Percentiles rank a stretch among this genome's conserved stretches.
phyloP scores from a whole-genome alignment of 2,329 filamentous ascomycete species.

The Cercospora sp. region DNA sequence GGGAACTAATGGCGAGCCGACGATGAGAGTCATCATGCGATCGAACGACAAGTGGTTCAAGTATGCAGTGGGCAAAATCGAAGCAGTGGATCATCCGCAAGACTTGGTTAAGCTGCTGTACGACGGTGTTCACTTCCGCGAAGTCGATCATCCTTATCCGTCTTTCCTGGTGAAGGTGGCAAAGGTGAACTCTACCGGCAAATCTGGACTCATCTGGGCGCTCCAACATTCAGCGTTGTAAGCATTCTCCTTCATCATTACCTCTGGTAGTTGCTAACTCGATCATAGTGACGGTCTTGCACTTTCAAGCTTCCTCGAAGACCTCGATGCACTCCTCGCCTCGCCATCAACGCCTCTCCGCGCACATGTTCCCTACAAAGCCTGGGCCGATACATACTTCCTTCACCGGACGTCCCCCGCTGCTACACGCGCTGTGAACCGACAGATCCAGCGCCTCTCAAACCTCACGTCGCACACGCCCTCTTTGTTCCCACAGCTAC shows the following conservation, averaged over 20 bases:
- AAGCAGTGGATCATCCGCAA: neutral
- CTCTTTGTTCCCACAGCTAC: neutral
- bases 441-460: neutral
- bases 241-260: neutral
- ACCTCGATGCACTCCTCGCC: constrained; percentile 14
- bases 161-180: constrained; percentile 13
- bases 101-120: constrained; percentile 10
- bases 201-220: constrained; percentile 14
- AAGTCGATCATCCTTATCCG: constrained; percentile 9
- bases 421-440: neutral
- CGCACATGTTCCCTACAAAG: constrained; percentile 7
- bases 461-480: neutral
- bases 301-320: constrained; percentile 9
- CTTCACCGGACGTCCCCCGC: neutral
- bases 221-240: constrained; percentile 15
- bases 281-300: neutral
- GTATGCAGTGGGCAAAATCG: constrained; percentile 3
- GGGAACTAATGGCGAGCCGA: constrained; percentile 5
- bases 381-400: constrained; percentile 5
- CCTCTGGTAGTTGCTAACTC: neutral
- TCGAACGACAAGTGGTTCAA: constrained; percentile 14
- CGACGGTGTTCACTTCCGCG: constrained; percentile 3
- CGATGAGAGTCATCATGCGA: constrained; percentile 14
- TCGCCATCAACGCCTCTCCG: neutral
- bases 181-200: constrained; percentile 1